Evolutionary conservation across 331 rosid genomes (phyloP), one percentile per base, ranked within the genome.

Genomic region (Pyracantha coccinea): DNA sequence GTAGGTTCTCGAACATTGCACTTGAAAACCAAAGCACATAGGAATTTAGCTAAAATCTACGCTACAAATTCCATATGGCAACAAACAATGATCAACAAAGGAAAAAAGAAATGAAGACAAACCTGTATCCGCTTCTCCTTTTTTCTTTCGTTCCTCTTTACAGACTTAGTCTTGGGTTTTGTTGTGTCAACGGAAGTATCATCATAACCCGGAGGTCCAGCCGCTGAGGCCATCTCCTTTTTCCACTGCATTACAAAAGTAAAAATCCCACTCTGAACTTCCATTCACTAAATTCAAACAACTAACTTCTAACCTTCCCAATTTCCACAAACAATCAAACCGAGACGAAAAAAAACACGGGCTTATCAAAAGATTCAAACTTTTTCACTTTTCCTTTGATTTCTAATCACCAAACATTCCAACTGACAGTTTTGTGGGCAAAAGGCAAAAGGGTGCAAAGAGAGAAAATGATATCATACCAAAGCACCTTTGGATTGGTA

Each of bases 61-160:
- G 19, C 69, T 32, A 32, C 9, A 65, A 33, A 66, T 12, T 44
- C 20, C 29, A 45, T 5, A 17, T 38, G 14, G 44, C 25, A 57
- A 70, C 21, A 65, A 38, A 38, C 4, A 57, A 15, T 53, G 29
- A 35, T 4, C 10, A 62, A 7, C 3, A 35, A 35, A 9, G 12
- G 44, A 35, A 35, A 9, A 35, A 35, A 2, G 44, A 35, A 35
- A 35, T 35, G 44, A 35, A 35, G 60, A 77, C 62, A 74, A 5
- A 89, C 96, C 97, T 92, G 98, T 70, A 85, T 79, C 68, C 98
- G 90, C 85, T 84, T 92, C 79, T 92, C 98, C 82, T 92, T 95
- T 90, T 95, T 95, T 79, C 93, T 90, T 72, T 90, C 97, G 55
- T 95, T 95, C 60, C 98, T 88, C 84, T 90, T 92, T 17, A 85